A percentile compares a stretch with the other conserved stretches of the same genome.
These are phyloP conservation scores for Schizophyllum commune DNA, from an alignment of 1,284 basidiomycete genomes.

Conservation along the genomic window DNA sequence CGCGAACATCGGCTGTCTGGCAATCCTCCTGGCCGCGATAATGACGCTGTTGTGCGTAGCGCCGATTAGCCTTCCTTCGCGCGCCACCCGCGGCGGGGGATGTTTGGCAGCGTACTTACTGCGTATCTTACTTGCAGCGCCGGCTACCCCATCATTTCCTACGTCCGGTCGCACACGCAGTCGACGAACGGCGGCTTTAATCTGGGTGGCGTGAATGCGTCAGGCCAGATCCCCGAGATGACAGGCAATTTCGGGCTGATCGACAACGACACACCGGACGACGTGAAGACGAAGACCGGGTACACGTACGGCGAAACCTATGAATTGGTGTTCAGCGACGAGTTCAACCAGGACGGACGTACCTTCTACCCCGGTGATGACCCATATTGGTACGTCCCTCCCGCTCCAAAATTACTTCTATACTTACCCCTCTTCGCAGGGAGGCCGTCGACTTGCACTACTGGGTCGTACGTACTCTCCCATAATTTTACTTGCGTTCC, in stretches of 20 bases:
- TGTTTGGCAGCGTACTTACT: not conserved
- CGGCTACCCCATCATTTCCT: conserved; percentile 47
- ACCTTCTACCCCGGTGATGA: conserved; percentile 55
- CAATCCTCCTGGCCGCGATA: conserved; percentile 39
- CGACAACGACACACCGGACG: conserved; percentile 9
- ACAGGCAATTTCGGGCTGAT: conserved; percentile 10
- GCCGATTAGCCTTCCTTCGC: not conserved
- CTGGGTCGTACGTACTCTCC: conserved; percentile 29
- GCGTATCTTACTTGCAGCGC: conserved; percentile 24
- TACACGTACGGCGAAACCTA: not conserved
- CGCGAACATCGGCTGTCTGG: conserved; percentile 58
- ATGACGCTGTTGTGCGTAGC: conserved; percentile 46
- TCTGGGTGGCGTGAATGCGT: conserved; percentile 66
- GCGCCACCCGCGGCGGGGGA: no score
- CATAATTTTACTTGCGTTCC: not conserved
- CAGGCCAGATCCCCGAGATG: conserved; percentile 33
- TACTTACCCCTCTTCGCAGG: conserved; percentile 24
- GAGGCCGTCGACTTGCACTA: conserved; percentile 61
- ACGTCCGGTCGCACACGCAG: conserved; percentile 29
- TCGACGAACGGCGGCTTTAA: conserved; percentile 46
- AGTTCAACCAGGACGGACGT: conserved; percentile 16
- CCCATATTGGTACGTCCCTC: conserved; percentile 38
- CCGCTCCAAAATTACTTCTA: not conserved
- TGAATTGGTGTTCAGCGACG: conserved; percentile 11
- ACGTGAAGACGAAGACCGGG: not conserved